These are phyloP conservation scores for Coriaria nepalensis DNA, from an alignment of 306 rosid genomes.

Conservation along the genomic window DNA sequence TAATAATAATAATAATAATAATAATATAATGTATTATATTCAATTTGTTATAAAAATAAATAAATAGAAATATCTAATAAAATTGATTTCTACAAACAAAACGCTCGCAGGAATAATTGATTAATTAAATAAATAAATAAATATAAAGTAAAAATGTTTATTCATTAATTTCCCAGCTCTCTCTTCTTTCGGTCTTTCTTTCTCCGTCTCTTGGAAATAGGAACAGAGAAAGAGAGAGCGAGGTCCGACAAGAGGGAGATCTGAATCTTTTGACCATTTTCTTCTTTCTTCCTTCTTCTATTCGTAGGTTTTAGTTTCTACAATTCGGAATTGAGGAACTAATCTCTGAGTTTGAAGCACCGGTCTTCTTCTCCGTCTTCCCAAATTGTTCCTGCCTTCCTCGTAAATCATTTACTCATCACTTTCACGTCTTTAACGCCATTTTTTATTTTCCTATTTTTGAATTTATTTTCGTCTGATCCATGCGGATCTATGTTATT, in stretches of 20 bases:
- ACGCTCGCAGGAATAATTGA: too few relatives aligned
- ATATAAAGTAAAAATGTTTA: too few relatives aligned
- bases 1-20: too few relatives aligned
- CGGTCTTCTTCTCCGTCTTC: neutral
- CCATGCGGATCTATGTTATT: too few relatives aligned
- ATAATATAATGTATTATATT: too few relatives aligned
- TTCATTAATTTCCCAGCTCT: neutral
- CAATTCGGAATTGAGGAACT: slow-evolving; percentile 16
- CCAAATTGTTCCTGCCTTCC: slow-evolving; percentile 14
- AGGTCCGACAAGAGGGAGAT: slow-evolving; percentile 26
- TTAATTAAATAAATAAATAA: too few relatives aligned
- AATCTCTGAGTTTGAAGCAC: slow-evolving; percentile 2
- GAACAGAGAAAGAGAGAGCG: slow-evolving; percentile 12
- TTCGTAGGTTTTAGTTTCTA: slow-evolving; percentile 9
- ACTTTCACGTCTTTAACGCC: neutral
- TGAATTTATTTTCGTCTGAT: too few relatives aligned
- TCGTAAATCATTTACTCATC: slow-evolving; percentile 16
- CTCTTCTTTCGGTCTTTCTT: neutral
- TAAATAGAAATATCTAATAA: slow-evolving; percentile 1
- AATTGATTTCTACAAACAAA: too few relatives aligned
- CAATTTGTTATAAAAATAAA: too few relatives aligned
- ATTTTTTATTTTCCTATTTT: neutral
- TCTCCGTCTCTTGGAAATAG: slow-evolving; percentile 17
- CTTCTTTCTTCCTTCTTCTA: slow-evolving; percentile 1
- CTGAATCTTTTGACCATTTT: slow-evolving; percentile 22